phyloP scores from a whole-genome alignment of 768 basidiomycete genomes.

The Amanita molliuscula region DNA sequence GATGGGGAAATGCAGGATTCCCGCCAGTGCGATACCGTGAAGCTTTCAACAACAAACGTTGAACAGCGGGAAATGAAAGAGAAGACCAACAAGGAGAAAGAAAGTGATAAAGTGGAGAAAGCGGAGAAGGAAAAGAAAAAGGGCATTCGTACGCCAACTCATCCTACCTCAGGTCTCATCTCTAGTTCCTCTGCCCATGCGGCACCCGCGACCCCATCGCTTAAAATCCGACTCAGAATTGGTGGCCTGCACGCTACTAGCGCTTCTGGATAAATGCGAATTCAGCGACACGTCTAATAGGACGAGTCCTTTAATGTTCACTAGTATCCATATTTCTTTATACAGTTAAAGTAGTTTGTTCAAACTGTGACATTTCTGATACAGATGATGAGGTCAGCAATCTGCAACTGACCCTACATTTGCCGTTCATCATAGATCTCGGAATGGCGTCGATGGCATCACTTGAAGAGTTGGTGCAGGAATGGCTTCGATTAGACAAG shows the following conservation, averaged over 20 bases:
- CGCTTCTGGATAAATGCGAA: neutral
- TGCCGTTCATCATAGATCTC: no score
- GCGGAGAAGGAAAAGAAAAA: slow-evolving; percentile 18
- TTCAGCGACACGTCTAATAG: slow-evolving; percentile 1
- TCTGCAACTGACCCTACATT: neutral
- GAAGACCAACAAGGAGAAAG: slow-evolving; percentile 11
- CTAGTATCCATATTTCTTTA: slow-evolving; percentile 4
- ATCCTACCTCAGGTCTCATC: slow-evolving; percentile 13
- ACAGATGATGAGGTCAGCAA: slow-evolving; percentile 5
- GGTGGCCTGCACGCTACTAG: neutral
- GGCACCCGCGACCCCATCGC: slow-evolving; percentile 31
- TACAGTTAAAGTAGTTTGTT: slow-evolving; percentile 3
- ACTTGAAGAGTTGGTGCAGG: slow-evolving; percentile 33
- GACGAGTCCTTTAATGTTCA: slow-evolving; percentile 2
- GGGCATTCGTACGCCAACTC: slow-evolving; percentile 22
- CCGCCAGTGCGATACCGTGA: slow-evolving; percentile 7
- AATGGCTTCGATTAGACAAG: slow-evolving; percentile 41
- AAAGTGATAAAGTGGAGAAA: slow-evolving; percentile 15
- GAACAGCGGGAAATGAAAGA: neutral
- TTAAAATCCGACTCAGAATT: slow-evolving; percentile 40
- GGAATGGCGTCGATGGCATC: slow-evolving; percentile 8
- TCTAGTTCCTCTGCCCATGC: slow-evolving; percentile 14
- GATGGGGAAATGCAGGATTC: slow-evolving; percentile 25
- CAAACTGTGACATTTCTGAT: neutral
- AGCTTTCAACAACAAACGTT: neutral